A percentile compares a stretch with the other conserved stretches of the same genome.
These are phyloP conservation scores for Neonothopanus nambi DNA, from an alignment of 1,284 basidiomycete genomes.

Conservation along the genomic window DNA sequence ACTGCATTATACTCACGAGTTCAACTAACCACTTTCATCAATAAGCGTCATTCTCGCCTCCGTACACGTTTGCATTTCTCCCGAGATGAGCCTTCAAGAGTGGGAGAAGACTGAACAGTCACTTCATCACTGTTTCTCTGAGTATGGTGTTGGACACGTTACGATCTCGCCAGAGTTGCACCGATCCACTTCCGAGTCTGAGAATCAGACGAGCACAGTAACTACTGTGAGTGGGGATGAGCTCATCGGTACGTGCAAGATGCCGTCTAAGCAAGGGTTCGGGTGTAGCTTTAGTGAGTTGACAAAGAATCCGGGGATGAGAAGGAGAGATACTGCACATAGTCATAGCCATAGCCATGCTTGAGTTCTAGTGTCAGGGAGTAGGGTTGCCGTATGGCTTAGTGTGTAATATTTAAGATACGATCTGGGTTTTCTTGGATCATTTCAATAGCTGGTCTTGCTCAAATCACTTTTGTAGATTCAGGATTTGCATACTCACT, in stretches of 20 bases:
- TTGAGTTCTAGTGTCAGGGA: too few relatives aligned
- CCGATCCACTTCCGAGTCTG: conserved; percentile 10
- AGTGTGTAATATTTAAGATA: too few relatives aligned
- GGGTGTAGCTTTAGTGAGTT: conserved; percentile 38
- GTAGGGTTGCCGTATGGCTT: too few relatives aligned
- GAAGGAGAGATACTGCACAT: conserved; percentile 3
- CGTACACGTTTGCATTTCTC: conserved; percentile 46
- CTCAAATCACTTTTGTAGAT: too few relatives aligned
- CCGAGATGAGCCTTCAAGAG: conserved; percentile 40
- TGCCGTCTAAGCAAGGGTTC: conserved; percentile 38
- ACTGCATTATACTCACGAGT: not conserved
- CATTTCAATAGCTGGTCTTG: too few relatives aligned
- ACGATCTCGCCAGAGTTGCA: conserved; percentile 47
- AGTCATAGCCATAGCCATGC: not conserved
- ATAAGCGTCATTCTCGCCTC: conserved; percentile 46
- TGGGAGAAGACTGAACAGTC: conserved; percentile 46
- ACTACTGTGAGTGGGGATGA: conserved; percentile 24
- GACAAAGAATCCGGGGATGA: not conserved
- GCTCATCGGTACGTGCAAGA: conserved; percentile 30
- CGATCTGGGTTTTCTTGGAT: too few relatives aligned
- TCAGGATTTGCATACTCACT: too few relatives aligned
- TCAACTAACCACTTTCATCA: not conserved
- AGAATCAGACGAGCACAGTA: conserved; percentile 29
- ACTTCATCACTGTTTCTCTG: conserved; percentile 47
- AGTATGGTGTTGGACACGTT: conserved; percentile 48